Evolutionary conservation across 2,329 filamentous ascomycete species (phyloP), one percentile per base, ranked within the genome.

Genomic region (Verticillium tricorpus): DNA sequence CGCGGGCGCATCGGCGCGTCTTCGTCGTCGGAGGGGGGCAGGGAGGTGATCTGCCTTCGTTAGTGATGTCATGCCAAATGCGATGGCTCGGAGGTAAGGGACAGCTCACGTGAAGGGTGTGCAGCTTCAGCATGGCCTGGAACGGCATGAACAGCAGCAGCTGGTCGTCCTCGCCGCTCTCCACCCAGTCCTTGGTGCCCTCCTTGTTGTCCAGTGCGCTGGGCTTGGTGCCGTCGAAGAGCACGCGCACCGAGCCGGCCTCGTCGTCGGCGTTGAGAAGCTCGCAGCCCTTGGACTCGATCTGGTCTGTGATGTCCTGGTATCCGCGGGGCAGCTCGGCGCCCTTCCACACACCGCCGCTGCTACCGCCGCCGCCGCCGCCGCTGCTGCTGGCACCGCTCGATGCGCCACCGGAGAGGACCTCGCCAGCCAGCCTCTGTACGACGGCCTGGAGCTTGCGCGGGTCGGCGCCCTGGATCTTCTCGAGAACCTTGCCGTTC

Each of bases 81-180:
- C 39, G 17, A 8, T 9, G n/a, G n/a, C 17, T 28, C 5, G 28
- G 28, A 5, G 2, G 1, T 45, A 15, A 15, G 39, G 39, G 39
- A 19, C 32, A 17, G 12, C 77, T 62, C 77, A 86, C 86, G 80
- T 89, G 87, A 35, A 89, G 78, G 12, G 92, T 93, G 77, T 97
- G 94, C 59, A 98, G 84, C 81, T 98, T 99, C 67, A 97, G 74
- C 57, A 88, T 91, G 35, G 89, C 87, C 74, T 93, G 89, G 78
- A 99, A 97, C 1, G 95, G 94, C 62, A 96, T 83, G 76, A 89
- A 98, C 56, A 99, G 84, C 84, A 98, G 91, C 65, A 99, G 81
- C 80, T 99, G 95, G 78, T 98, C 93, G 72, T 99, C 95, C 39
- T 94, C 96, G 72, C 97, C 94, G 75, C 92, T 97, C 81, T 97